A percentile compares a stretch with the other conserved stretches of the same genome.
phyloP scores from a whole-genome alignment of 2,329 filamentous ascomycete genomes.

The Biscogniauxia sp. region DNA sequence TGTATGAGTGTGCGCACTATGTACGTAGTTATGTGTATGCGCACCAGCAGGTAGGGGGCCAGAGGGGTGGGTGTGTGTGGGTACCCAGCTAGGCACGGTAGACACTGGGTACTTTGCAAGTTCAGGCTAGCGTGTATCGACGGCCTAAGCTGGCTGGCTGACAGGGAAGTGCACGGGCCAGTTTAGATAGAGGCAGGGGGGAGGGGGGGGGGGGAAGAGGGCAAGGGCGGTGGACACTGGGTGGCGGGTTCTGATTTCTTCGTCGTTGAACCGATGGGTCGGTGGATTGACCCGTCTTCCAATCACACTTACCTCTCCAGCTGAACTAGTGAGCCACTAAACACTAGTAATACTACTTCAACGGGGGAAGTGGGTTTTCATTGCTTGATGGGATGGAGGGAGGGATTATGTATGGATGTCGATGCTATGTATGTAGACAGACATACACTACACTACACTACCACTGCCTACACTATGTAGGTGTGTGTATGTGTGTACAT shows the following conservation, averaged over 20 bases:
- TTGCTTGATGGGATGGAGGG: neutral
- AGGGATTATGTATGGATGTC: neutral
- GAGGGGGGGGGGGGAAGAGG: slow-evolving; percentile 23
- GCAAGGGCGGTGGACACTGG: slow-evolving; percentile 20
- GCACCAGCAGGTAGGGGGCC: neutral
- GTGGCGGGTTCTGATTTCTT: slow-evolving; percentile 21
- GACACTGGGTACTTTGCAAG: neutral
- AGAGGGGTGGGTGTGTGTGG: neutral
- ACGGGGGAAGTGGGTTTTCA: neutral
- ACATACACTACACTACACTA: too few species aligned
- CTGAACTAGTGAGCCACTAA: slow-evolving; percentile 1
- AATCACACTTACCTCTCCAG: neutral
- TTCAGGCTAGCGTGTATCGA: neutral
- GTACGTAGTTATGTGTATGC: neutral
- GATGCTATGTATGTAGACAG: neutral
- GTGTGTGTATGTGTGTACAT: too few species aligned
- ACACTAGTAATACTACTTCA: neutral
- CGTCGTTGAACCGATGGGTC: slow-evolving; percentile 8
- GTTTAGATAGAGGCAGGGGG: slow-evolving; percentile 16
- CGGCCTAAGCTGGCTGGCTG: neutral
- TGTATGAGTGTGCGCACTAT: neutral
- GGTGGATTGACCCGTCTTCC: neutral
- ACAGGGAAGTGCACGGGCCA: neutral
- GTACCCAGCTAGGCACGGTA: neutral
- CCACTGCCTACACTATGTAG: too few species aligned